phyloP scores from a whole-genome alignment of 108 stramenopile genomes.

The Fistulifera solaris region DNA sequence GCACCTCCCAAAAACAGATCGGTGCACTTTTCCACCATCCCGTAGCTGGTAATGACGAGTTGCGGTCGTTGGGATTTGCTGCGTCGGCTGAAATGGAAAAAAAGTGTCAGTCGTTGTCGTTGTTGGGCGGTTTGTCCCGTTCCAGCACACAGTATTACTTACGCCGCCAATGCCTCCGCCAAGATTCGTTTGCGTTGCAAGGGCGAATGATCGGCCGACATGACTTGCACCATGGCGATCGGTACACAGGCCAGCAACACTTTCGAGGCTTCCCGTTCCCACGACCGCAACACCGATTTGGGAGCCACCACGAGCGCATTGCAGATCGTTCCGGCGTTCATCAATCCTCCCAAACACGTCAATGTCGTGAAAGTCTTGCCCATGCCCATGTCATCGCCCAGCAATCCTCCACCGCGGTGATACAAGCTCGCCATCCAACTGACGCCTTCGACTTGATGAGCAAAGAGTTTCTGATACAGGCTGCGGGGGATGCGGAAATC shows the following conservation, averaged over 20 bases:
- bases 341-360: constrained; percentile 53
- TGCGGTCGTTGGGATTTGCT: constrained; percentile 23
- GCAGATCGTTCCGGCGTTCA: constrained; percentile 53
- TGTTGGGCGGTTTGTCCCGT: neutral
- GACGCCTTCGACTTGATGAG: constrained; percentile 80
- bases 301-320: constrained; percentile 72
- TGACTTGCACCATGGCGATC: constrained; percentile 36
- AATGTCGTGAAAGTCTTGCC: constrained; percentile 70
- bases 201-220: constrained; percentile 37
- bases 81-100: constrained; percentile 10
- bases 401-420: constrained; percentile 62
- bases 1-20: constrained; percentile 10
- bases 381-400: constrained; percentile 27
- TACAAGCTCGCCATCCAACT: constrained; percentile 88
- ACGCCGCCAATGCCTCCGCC: constrained; percentile 38
- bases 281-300: constrained; percentile 51
- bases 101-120: neutral
- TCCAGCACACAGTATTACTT: constrained; percentile 3
- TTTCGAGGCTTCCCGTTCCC: constrained; percentile 64
- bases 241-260: constrained; percentile 38
- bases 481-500: constrained; percentile 36
- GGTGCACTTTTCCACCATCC: constrained; percentile 26
- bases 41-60: constrained; percentile 73
- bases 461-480: constrained; percentile 57
- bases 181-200: constrained; percentile 31